Base-by-base conservation (phyloP, 805 yeast genomes). In the Yarrowia sp. region DNA sequence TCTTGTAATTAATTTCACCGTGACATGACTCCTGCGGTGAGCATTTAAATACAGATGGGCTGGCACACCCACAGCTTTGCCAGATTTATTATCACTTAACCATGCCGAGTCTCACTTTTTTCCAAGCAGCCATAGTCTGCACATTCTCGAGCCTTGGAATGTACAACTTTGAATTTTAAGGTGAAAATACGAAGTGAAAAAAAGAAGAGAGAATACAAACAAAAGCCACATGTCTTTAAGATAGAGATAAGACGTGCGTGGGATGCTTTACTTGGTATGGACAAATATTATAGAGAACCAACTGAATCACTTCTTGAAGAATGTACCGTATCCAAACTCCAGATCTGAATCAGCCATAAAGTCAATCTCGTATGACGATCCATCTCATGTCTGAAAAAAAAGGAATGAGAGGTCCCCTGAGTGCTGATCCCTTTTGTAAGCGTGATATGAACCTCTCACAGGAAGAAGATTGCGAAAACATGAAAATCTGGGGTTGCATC, bases 141-240 rank as follows among this genome's bases (percentile, higher is more conserved):
- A 48, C 53, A 48, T 48, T 48, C 53, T 33, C 39, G n/a, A 33
- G n/a, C n/a, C 7, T 32, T 33, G 53, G 53, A 48, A 48, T 48
- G 53, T 48, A 9, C 53, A 48, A 48, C 53, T 48, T 33, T 48
- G 53, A 32, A 4, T 32, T 32, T 33, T 15, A 32, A 33, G 38
- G 22, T 45, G 51, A 15, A 44, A 45, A 45, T 45, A 31, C 38
- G 51, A 45, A 9, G 51, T 31, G 48, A 44, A 44, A 44, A 44
- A 13, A 28, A 31, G n/a, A 45, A 14, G 8, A 15, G 22, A 31
- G 6, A 45, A 45, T 22, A 22, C 28, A 22, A 22, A 22, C 28
- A 22, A 22, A 22, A 22, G 28, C 28, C 28, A 22, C 28, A 22
- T 22, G 28, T 22, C 28, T n/a, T n/a, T 22, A 22, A 22, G 3